Base-by-base conservation (phyloP, 768 basidiomycete genomes). In the Cyclocybe cylindracea region DNA sequence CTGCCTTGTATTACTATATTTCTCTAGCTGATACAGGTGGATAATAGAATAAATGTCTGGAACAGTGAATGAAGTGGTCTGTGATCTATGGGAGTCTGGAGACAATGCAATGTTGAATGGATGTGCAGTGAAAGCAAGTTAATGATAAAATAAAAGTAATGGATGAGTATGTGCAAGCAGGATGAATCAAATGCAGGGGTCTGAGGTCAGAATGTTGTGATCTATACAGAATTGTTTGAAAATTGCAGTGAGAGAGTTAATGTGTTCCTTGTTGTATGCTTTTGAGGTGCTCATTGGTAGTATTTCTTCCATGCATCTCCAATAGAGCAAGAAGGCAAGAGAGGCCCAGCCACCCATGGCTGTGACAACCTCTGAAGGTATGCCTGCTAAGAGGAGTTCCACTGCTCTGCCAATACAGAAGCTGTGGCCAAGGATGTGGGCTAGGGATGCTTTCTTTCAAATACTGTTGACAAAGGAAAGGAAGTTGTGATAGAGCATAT, bases 381-480 rank as follows among this genome's bases (percentile, higher is more conserved):
- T 63, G 0, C 66, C 61, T 0, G 50, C 33, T 0, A 65, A 24
- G 0, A 70, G 56, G 1, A 67, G 43, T 29, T 62, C 57, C 0
- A 64, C 63, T 0, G 68, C 63, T 1, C 71, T 66, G 0, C 71
- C 69, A 31, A 71, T 70, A 1, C 60, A 52, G 48, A 70, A 70
- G 50, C 61, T 61, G 45, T 70, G 65, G 3, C 65, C 66, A 0
- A 51, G 39, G 9, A 62, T 36, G 7, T 50, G 46, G 10, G 39
- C 55, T 0, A 60, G 46, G 4, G 16, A 3, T 29, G 45, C 48
- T 31, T 44, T 31, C 5, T 39, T 35, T 55, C 58, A 60, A 10
- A 60, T 54, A 0, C 5, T 16, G 8, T 32, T 43, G 10, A 59
- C 51, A 16, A 43, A 53, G n/a, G 9, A 11, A 3, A 59, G 51